phyloP scores from a whole-genome alignment of 352 stramenopile species.

The Globisporangium sylvaticum region DNA sequence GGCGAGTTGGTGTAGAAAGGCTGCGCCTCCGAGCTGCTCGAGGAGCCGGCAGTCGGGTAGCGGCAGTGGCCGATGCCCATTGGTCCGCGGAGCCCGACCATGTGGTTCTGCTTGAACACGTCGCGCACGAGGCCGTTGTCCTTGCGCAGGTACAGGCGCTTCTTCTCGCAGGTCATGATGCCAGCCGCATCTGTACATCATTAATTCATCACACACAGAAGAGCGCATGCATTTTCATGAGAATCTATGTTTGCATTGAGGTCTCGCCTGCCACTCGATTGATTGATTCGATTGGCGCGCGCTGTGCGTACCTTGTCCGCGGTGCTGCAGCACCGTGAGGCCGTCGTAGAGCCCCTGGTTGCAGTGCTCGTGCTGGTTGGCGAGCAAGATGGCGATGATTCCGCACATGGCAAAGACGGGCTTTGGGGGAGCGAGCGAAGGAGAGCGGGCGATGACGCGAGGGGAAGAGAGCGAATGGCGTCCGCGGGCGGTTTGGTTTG shows the following conservation, averaged over 20 bases:
- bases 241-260: not conserved
- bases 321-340: slow-evolving; percentile 97
- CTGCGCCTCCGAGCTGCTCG: slow-evolving; percentile 90
- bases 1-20: slow-evolving; percentile 99
- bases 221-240: not conserved
- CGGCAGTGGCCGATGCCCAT: slow-evolving; percentile 97
- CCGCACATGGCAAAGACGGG: slow-evolving; percentile 90
- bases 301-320: slow-evolving; percentile 85
- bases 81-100: slow-evolving; percentile 93
- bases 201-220: no score
- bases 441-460: not conserved
- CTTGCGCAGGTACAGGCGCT: slow-evolving; percentile 95
- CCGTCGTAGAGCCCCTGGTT: slow-evolving; percentile 95
- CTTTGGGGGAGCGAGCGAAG: not conserved
- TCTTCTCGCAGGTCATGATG: slow-evolving; percentile 94
- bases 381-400: slow-evolving; percentile 96
- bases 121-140: slow-evolving; percentile 98
- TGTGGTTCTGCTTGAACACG: slow-evolving; percentile 99
- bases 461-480: slow-evolving; percentile 7
- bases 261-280: not conserved
- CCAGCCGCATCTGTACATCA: slow-evolving; percentile 86
- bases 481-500: not conserved
- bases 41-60: slow-evolving; percentile 96
- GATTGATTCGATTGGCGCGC: not conserved
- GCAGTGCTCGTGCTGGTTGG: slow-evolving; percentile 93